Base-by-base conservation (phyloP, 371 early-diverging fungal species). In the Synchytrium microbalum region DNA sequence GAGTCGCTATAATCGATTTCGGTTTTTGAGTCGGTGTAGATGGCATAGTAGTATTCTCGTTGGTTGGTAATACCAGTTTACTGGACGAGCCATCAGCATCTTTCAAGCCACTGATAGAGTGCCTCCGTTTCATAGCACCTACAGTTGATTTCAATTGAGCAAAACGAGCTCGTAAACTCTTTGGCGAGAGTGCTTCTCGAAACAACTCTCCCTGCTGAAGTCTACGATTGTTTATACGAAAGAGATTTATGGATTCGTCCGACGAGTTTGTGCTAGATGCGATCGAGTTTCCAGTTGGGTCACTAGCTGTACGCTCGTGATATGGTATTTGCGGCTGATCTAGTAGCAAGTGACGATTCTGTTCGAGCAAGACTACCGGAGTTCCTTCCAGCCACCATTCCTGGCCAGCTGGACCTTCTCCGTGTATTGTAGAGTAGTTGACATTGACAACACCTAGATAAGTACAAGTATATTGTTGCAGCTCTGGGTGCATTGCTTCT, bases 361-460 rank as follows among this genome's bases (percentile, higher is more conserved):
- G 68, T n/a, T 79, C 79, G 1, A 79, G 57, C 24, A 75, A 52
- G 19, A 79, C 74, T 26, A 76, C 66, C 8, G 79, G 79, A 1
- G 70, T 73, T 10, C 69, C 72, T 30, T 71, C 70, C 5, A 38
- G 65, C 3, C 71, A 60, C 54, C 64, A 59, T 61, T 13, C 63
- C 3, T 32, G 31, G n/a, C 19, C 55, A 24, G 24, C 63, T 24
- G 28, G 2, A 25, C 26, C 28, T 24, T 56, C 30, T 19, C 23
- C 32, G 31, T 23, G n/a, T n/a, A 2, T 32, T 33, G 23, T 65
- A 56, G 65, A 59, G 64, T 90, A 92, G 1, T 90, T 90, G 61
- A 96, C 94, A 70, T 95, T 96, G 28, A 97, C 78, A 0, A 92
- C 88, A 23, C 98, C 96, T 66, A 95, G 75, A 70, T 94, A 97